Conservation (phyloP, 2,329 filamentous ascomycete genomes). For the Orbilia blumenaviensis region DNA sequence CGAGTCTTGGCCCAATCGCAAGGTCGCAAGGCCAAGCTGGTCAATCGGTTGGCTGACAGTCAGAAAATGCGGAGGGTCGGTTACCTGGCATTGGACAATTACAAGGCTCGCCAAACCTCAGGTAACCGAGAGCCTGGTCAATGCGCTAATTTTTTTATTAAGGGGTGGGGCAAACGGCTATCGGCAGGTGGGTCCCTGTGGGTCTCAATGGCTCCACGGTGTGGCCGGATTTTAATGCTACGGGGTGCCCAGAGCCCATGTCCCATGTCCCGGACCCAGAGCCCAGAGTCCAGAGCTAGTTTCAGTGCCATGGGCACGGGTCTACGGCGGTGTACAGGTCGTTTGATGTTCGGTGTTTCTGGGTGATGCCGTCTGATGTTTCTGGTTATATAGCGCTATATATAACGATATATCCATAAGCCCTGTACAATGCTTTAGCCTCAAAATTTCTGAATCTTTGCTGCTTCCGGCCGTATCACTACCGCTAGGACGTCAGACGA, state of each 20-base stretch:
- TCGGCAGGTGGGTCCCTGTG: neutral
- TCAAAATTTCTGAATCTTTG: neutral
- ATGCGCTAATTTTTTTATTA: neutral
- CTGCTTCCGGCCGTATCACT: conserved; percentile 6
- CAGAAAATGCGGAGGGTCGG: neutral
- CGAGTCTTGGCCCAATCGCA: no score
- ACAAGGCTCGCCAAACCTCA: neutral
- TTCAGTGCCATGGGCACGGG: neutral
- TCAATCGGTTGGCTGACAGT: no score
- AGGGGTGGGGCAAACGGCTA: neutral
- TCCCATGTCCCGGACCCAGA: neutral
- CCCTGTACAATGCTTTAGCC: neutral
- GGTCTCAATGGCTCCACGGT: neutral
- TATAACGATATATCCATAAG: neutral
- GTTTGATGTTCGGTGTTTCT: no score
- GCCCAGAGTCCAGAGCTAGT: neutral
- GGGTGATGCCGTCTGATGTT: neutral
- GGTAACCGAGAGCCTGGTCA: neutral
- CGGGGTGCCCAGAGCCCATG: neutral
- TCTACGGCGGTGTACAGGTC: no score
- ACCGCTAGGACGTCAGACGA: neutral
- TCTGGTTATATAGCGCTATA: no score
- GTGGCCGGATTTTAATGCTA: neutral
- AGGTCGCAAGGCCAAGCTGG: no score
- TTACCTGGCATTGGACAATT: neutral